Base-by-base conservation (phyloP, 2,329 filamentous ascomycete species). In the Coniochaeta sp. region DNA sequence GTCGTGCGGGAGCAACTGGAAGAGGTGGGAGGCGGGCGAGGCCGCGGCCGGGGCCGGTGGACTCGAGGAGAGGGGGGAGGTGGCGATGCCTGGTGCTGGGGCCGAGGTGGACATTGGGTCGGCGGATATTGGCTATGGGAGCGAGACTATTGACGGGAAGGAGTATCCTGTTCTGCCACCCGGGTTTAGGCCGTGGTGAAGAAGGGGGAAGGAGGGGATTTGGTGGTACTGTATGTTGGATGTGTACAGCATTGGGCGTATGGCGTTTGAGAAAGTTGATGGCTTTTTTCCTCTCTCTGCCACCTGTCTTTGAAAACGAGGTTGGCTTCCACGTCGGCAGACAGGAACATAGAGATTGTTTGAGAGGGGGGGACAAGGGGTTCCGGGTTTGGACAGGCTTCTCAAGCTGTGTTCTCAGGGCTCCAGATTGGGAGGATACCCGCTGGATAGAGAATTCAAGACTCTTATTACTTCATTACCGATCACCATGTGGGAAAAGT, bases 1-100 rank as follows among this genome's bases (percentile, higher is more conserved):
- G 7, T 65, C 74, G 8, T 83, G 80, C 63, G 69, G 74, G 38
- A 66, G 69, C 5, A 69, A 70, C 40, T 82, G 79, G 80, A 81
- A 81, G 72, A 69, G 78, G 52, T 68, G 66, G 62, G 9, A 59
- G 61, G 24, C 7, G 34, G 56, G 56, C 2, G 66, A 58, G 1
- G 61, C 36, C 11, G 64, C 40, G 3, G 58, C 61, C 9, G 66
- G 22, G 44, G 43, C 17, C 17, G 43, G 36, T 12, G 11, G 8
- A 9, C 14, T 52, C 57, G 44, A 66, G 14, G 60, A 57, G 6
- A 61, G 62, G 63, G 58, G 61, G 26, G 63, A 64, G 43, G 22
- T 47, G 43, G 12, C 11, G 24, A 52, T 52, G 47, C 47, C 61
- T 9, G 66, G 63, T n/a, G 60, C 67, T 17, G 63, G 64, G 55